A percentile compares a stretch with the other conserved stretches of the same genome.
These are phyloP conservation scores for Paraphaeosphaeria sporulosa DNA, from an alignment of 2,329 filamentous ascomycete species.

Conservation along the genomic window DNA sequence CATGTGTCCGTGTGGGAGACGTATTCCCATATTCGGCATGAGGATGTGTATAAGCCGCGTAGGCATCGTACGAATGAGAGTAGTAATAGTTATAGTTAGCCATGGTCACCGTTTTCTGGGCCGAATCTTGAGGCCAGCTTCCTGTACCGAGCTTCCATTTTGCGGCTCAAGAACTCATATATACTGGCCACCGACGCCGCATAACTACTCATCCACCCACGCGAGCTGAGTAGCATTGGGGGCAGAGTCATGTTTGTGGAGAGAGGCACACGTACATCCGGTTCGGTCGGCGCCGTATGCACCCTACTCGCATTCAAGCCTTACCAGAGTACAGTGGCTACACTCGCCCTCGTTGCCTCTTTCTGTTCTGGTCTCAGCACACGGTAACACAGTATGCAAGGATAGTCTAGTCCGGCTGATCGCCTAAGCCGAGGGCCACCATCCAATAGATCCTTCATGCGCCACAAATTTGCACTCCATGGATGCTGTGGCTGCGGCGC, in stretches of 20 bases:
- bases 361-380: conserved; percentile 5
- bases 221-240: conserved; percentile 5
- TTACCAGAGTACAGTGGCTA: neutral
- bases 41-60: conserved; percentile 4
- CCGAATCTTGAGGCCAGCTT: conserved; percentile 6
- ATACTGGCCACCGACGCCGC: conserved; percentile 5
- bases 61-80: conserved; percentile 3
- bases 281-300: conserved; percentile 6
- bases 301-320: conserved; percentile 7
- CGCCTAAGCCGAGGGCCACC: neutral
- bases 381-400: neutral
- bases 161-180: conserved; percentile 8
- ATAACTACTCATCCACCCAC: neutral
- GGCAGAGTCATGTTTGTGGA: neutral
- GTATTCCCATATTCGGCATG: conserved; percentile 11
- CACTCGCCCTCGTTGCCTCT: conserved; percentile 1
- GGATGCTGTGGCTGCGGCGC: conserved; percentile 6
- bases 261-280: neutral
- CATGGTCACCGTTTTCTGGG: neutral
- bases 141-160: neutral
- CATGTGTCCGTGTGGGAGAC: conserved; percentile 9
- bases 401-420: conserved; percentile 1
- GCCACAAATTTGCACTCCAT: neutral
- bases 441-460: neutral
- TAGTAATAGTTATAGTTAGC: conserved; percentile 13